Percentiles rank a stretch among this genome's conserved stretches.
phyloP scores from a whole-genome alignment of 345 rosid genomes.

The Camelina hispida region DNA sequence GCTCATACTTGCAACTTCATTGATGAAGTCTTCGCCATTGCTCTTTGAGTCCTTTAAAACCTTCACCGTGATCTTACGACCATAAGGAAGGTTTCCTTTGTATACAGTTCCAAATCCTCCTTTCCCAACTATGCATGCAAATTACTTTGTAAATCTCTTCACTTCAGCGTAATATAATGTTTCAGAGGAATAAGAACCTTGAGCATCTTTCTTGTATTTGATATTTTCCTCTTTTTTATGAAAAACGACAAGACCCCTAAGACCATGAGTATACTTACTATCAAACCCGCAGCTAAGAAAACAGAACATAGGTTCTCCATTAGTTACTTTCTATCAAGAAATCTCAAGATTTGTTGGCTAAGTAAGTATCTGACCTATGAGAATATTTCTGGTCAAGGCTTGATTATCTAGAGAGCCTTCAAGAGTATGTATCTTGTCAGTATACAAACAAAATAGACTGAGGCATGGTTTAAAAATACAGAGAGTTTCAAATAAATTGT shows the following conservation, averaged over 20 bases:
- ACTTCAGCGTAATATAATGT: neutral
- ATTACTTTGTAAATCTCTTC: neutral
- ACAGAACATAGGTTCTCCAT: neutral
- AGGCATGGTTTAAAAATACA: neutral
- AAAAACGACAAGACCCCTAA: neutral
- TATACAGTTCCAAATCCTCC: slow-evolving; percentile 1
- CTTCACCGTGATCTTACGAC: neutral
- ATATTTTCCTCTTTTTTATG: neutral
- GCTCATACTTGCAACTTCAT: slow-evolving; percentile 52
- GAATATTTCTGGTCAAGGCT: neutral
- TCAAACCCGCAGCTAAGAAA: neutral
- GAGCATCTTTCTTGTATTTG: neutral
- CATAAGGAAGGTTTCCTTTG: neutral
- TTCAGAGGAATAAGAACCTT: neutral
- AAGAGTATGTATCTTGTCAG: neutral
- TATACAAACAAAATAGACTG: neutral
- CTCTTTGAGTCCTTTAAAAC: neutral
- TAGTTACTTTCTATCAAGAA: no score
- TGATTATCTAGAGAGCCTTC: no score
- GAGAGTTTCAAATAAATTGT: neutral
- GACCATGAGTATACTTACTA: neutral
- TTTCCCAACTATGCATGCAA: neutral
- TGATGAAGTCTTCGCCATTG: slow-evolving; percentile 49
- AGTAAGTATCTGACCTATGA: neutral
- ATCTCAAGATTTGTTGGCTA: neutral